Percentiles rank a stretch among this genome's conserved stretches.
Conservation (phyloP, 2,329 filamentous ascomycete species). For the Pestalotiopsis fici region DNA sequence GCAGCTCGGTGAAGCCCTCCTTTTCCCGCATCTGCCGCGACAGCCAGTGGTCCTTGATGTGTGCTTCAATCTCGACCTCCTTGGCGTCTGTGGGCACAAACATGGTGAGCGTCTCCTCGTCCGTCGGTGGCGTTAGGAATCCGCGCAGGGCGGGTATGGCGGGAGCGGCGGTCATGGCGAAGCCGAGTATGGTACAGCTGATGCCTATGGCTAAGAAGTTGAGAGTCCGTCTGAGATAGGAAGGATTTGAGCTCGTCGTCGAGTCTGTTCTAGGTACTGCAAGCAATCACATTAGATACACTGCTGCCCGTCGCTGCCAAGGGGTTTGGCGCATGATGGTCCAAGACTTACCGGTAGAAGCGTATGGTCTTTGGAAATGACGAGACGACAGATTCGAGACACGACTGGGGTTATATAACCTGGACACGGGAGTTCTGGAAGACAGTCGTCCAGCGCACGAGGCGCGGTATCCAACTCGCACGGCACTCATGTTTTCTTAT, state of each 20-base stretch:
- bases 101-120: slow-evolving; percentile 71
- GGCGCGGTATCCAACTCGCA: neutral
- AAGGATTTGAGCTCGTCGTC: slow-evolving; percentile 25
- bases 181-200: slow-evolving; percentile 50
- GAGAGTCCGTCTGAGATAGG: slow-evolving; percentile 45
- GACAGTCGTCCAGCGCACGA: neutral
- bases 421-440: neutral
- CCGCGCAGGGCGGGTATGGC: slow-evolving; percentile 48
- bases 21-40: slow-evolving; percentile 67
- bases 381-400: neutral
- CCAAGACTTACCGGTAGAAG: neutral
- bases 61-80: slow-evolving; percentile 64
- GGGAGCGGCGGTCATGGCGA: slow-evolving; percentile 58
- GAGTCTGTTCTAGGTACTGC: neutral
- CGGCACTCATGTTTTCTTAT: slow-evolving; percentile 7
- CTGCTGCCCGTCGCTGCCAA: neutral
- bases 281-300: neutral
- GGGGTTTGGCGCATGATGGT: neutral
- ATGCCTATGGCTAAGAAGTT: slow-evolving; percentile 47
- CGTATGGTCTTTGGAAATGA: neutral
- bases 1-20: slow-evolving; percentile 69
- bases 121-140: slow-evolving; percentile 54
- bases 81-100: slow-evolving; percentile 61
- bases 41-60: slow-evolving; percentile 77
- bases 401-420: slow-evolving; percentile 1